Percentiles rank a stretch among this genome's conserved stretches.
Evolutionary conservation across 208 protist species (phyloP).

Genomic region (Angomonas deanei): DNA sequence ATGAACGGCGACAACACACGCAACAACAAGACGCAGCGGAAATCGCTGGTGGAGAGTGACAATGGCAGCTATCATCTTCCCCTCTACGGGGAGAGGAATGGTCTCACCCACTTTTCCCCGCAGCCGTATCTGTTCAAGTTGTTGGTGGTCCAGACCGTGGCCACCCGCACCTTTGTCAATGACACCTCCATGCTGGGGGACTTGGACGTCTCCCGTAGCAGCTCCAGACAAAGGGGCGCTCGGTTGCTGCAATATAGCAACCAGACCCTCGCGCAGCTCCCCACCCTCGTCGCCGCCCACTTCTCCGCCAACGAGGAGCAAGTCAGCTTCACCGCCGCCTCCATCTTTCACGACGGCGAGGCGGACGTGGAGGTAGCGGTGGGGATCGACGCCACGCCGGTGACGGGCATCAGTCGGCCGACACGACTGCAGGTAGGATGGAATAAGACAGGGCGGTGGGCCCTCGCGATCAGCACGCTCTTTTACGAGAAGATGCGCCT

Average conservation of each 20-base stretch:
- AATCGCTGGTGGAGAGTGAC: not conserved
- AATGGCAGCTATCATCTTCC: not conserved
- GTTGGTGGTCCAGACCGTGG: slow-evolving; percentile 42
- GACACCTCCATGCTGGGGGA: slow-evolving; percentile 8
- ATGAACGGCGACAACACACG: slow-evolving; percentile 7
- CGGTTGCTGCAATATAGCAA: not conserved
- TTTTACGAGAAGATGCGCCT: slow-evolving; percentile 45
- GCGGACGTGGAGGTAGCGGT: slow-evolving; percentile 58
- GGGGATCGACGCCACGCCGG: slow-evolving; percentile 51
- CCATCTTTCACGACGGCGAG: slow-evolving; percentile 59
- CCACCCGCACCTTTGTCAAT: slow-evolving; percentile 20
- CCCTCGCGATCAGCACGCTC: slow-evolving; percentile 53
- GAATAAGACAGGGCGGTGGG: slow-evolving; percentile 56
- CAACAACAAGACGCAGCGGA: not conserved
- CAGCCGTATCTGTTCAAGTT: slow-evolving; percentile 2
- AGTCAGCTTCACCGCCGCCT: slow-evolving; percentile 61
- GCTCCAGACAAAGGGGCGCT: not conserved
- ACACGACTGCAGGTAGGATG: slow-evolving; percentile 61
- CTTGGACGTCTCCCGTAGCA: not conserved
- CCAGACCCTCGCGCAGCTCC: slow-evolving; percentile 13
- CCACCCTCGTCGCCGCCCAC: slow-evolving; percentile 52
- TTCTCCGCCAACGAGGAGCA: slow-evolving; percentile 37
- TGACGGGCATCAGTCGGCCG: slow-evolving; percentile 35
- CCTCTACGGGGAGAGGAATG: not conserved
- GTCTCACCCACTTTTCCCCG: not conserved